phyloP scores from a whole-genome alignment of 1,139 yeast genomes.

The Sugiyamaella sp. region DNA sequence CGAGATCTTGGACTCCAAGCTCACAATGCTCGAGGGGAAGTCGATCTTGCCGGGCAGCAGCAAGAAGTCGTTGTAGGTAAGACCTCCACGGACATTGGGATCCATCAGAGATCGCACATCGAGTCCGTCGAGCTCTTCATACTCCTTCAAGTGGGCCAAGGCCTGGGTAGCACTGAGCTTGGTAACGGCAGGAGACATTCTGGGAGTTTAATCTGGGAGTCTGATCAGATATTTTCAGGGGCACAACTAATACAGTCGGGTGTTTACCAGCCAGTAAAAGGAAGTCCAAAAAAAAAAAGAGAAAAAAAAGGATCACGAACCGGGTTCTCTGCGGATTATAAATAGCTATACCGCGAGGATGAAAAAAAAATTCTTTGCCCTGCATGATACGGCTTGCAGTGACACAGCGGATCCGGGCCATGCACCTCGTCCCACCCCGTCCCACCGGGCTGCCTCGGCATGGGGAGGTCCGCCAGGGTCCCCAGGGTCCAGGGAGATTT shows the following conservation, averaged over 20 bases:
- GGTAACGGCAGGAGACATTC: constrained; percentile 12
- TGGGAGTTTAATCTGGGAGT: background rate
- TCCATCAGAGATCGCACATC: constrained; percentile 85
- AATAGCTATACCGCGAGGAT: background rate
- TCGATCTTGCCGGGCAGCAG: constrained; percentile 93
- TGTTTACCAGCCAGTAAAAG: constrained; percentile 17
- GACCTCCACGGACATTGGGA: constrained; percentile 88
- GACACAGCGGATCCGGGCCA: too few relatives aligned
- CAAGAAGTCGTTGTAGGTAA: constrained; percentile 95
- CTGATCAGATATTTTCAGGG: background rate
- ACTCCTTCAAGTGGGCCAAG: constrained; percentile 63
- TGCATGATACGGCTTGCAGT: constrained; percentile 15
- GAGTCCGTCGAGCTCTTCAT: constrained; percentile 80
- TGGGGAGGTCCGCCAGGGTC: too few relatives aligned
- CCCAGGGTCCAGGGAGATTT: too few relatives aligned
- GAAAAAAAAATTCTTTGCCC: constrained; percentile 9
- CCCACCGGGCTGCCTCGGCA: too few relatives aligned
- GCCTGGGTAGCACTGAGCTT: constrained; percentile 46
- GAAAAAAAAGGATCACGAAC: background rate
- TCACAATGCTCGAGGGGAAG: constrained; percentile 79
- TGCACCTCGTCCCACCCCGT: too few relatives aligned
- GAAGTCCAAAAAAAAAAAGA: constrained; percentile 18
- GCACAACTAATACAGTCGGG: constrained; percentile 12
- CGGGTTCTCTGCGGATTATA: constrained; percentile 9
- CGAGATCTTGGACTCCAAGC: constrained; percentile 82